Percentiles rank a stretch among this genome's conserved stretches.
Evolutionary conservation across 2,329 filamentous ascomycete species (phyloP).

Genomic region (Aspergillus pseudonomiae): DNA sequence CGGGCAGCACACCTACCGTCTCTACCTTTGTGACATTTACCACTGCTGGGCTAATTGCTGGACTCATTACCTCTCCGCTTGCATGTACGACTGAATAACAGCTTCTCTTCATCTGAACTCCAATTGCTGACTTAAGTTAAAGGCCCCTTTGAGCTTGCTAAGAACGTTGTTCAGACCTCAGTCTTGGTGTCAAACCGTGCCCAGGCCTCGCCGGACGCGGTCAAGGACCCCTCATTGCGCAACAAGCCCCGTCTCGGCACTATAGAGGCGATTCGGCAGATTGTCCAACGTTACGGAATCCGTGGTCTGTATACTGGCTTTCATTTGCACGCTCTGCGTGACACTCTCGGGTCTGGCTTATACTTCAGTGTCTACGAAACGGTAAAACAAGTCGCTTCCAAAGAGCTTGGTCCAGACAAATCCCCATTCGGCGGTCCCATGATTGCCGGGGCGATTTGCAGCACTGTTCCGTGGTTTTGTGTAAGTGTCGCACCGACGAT

Average conservation of each 20-base stretch:
- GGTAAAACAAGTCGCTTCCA: conserved; percentile 50
- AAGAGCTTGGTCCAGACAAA: conserved; percentile 46
- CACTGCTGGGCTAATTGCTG: conserved; percentile 46
- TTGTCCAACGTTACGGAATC: conserved; percentile 47
- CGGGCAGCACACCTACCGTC: conserved; percentile 46
- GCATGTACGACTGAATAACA: conserved; percentile 41
- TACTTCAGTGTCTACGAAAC: conserved; percentile 54
- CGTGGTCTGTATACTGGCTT: conserved; percentile 51
- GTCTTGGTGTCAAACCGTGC: conserved; percentile 49
- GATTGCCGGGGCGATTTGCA: conserved; percentile 50
- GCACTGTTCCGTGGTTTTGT: conserved; percentile 51
- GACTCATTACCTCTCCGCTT: conserved; percentile 45
- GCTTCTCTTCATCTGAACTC: not conserved
- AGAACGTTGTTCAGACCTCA: conserved; percentile 53
- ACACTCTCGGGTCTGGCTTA: conserved; percentile 49
- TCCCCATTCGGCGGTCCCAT: conserved; percentile 48
- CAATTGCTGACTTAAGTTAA: not conserved
- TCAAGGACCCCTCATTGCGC: conserved; percentile 38
- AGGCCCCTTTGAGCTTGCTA: conserved; percentile 53
- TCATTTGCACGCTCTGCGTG: conserved; percentile 47
- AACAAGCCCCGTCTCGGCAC: conserved; percentile 45
- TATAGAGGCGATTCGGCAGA: conserved; percentile 46
- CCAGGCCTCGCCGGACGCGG: conserved; percentile 39
- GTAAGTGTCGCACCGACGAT: conserved; percentile 32
- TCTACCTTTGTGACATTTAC: conserved; percentile 47